phyloP scores from a whole-genome alignment of 2,329 filamentous ascomycete genomes.

The Clonostachys rhizophaga region DNA sequence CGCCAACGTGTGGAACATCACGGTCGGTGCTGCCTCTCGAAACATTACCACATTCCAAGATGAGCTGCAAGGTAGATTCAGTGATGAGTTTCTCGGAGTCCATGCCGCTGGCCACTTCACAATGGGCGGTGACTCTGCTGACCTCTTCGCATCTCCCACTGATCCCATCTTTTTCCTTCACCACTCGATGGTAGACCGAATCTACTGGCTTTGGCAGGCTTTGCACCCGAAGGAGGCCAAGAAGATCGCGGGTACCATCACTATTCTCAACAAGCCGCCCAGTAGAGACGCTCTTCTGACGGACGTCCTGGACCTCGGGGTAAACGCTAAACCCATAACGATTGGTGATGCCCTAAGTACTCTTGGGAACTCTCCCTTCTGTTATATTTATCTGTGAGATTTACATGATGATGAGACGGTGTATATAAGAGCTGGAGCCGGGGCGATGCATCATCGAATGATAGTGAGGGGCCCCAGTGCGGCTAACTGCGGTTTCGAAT shows the following conservation, averaged over 20 bases:
- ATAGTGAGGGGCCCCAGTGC: too few relatives aligned
- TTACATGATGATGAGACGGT: too few relatives aligned
- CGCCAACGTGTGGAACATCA: conserved; percentile 4
- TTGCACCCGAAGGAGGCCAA: conserved; percentile 6
- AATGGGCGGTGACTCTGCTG: conserved; percentile 22
- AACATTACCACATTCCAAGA: conserved; percentile 9
- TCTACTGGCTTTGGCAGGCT: conserved; percentile 14
- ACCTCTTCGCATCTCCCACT: conserved; percentile 18
- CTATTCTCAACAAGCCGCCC: conserved; percentile 8
- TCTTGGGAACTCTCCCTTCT: conserved; percentile 14
- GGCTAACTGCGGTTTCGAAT: too few relatives aligned
- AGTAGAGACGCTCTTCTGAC: conserved; percentile 9
- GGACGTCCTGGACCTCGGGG: conserved; percentile 12
- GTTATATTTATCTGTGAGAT: conserved; percentile 15
- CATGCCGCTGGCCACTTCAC: conserved; percentile 26
- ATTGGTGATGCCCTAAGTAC: conserved; percentile 15
- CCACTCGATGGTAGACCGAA: conserved; percentile 15
- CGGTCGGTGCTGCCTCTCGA: conserved; percentile 2
- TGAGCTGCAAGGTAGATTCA: conserved; percentile 20
- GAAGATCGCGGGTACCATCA: conserved; percentile 7
- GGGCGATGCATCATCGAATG: too few relatives aligned
- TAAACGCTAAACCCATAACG: conserved; percentile 5
- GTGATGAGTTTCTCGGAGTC: conserved; percentile 15
- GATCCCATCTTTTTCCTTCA: conserved; percentile 18
- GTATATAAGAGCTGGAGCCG: too few relatives aligned